Evolutionary conservation across 1,139 yeast genomes (phyloP).

Genomic region (Trichomonascaceae sp.): DNA sequence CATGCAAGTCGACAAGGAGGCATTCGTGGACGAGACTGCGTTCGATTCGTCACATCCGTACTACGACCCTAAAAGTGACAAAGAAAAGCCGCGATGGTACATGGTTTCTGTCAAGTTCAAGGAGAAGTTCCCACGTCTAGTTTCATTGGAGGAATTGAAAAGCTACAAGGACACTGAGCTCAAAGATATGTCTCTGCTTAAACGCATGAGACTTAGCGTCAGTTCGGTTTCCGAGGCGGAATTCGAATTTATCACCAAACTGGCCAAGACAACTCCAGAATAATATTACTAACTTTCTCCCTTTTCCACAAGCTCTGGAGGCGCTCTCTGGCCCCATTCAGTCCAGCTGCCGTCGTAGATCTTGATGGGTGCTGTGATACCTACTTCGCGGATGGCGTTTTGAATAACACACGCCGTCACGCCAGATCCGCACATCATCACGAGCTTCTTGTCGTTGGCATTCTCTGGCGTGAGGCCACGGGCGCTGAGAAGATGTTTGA

Average conservation of each 20-base stretch:
- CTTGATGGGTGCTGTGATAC: slow-evolving; percentile 34
- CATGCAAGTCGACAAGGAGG: slow-evolving; percentile 28
- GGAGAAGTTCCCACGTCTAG: slow-evolving; percentile 30
- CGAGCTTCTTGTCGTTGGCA: slow-evolving; percentile 44
- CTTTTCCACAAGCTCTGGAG: slow-evolving; percentile 12
- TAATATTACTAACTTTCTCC: too few relatives aligned
- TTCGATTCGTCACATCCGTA: slow-evolving; percentile 32
- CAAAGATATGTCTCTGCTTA: slow-evolving; percentile 31
- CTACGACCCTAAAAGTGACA: slow-evolving; percentile 33
- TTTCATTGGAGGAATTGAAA: slow-evolving; percentile 29
- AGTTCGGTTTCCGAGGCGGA: slow-evolving; percentile 33
- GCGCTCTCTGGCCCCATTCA: slow-evolving; percentile 30
- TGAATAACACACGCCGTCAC: slow-evolving; percentile 82
- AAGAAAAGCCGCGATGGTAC: slow-evolving; percentile 37
- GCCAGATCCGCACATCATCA: slow-evolving; percentile 92
- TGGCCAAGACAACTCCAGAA: too few relatives aligned
- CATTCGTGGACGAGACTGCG: slow-evolving; percentile 30
- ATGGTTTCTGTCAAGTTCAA: slow-evolving; percentile 37
- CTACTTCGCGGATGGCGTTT: slow-evolving; percentile 49
- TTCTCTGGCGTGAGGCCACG: slow-evolving; percentile 25
- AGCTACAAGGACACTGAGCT: slow-evolving; percentile 18
- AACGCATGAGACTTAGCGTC: slow-evolving; percentile 37
- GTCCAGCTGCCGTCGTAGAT: slow-evolving; percentile 97
- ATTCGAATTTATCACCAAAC: slow-evolving; percentile 26
- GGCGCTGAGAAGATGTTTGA: slow-evolving; percentile 33